A percentile compares a stretch with the other conserved stretches of the same genome.
Evolutionary conservation across 306 rosid genomes (phyloP).

Genomic region (Quercus bicolor): DNA sequence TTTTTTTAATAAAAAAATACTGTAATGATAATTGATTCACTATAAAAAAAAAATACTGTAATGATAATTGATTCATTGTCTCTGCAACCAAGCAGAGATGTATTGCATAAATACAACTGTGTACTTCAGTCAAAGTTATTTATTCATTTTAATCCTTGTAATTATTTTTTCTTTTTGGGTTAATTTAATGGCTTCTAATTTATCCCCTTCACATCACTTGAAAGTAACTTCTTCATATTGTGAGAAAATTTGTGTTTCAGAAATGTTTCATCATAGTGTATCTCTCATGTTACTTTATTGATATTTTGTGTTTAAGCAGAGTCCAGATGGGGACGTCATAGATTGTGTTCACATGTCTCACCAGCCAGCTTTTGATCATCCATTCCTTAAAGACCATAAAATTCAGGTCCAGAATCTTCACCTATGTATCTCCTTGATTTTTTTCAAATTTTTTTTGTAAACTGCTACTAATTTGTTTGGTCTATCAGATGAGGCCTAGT

Average conservation of each 20-base stretch:
- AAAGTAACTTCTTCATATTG: background rate
- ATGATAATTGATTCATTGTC: background rate
- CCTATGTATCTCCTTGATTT: conserved; percentile 3
- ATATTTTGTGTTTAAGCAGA: conserved; percentile 51
- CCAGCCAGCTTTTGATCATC: conserved; percentile 97
- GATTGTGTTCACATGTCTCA: conserved; percentile 83
- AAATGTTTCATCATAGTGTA: background rate
- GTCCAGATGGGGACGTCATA: conserved; percentile 93
- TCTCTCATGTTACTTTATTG: conserved; percentile 16
- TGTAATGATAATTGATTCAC: background rate
- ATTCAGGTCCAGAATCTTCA: conserved; percentile 57
- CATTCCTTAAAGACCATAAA: conserved; percentile 93
- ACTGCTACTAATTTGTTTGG: background rate
- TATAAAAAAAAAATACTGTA: background rate
- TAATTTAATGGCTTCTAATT: background rate
- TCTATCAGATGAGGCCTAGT: conserved; percentile 64
- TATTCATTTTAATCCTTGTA: background rate
- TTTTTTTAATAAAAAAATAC: background rate
- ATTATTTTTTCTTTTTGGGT: background rate
- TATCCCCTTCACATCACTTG: background rate
- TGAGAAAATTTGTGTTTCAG: background rate
- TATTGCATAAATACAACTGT: background rate
- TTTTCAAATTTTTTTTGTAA: background rate
- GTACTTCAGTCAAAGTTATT: background rate
- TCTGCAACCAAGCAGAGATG: background rate